phyloP scores from a whole-genome alignment of 2,329 filamentous ascomycete species.

The Emmonsia crescens region DNA sequence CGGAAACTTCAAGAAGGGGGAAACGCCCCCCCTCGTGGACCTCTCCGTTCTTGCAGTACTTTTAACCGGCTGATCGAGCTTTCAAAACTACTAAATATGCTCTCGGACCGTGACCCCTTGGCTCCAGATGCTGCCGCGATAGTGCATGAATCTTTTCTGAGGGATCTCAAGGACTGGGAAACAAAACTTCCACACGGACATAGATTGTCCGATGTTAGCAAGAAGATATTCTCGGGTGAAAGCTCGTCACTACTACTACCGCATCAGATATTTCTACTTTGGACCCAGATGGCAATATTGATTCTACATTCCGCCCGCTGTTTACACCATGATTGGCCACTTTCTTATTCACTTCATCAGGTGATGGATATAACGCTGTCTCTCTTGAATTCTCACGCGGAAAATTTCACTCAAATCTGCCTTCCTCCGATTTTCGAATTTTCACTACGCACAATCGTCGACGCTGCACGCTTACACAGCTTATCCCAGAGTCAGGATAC shows the following conservation, averaged over 20 bases:
- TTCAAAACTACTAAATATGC: constrained; percentile 11
- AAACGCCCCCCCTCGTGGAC: constrained; percentile 26
- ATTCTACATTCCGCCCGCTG: constrained; percentile 27
- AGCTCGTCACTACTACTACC: constrained; percentile 22
- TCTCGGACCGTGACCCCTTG: not conserved
- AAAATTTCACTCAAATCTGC: constrained; percentile 28
- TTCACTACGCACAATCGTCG: constrained; percentile 25
- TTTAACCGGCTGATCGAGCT: constrained; percentile 42
- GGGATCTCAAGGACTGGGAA: constrained; percentile 9
- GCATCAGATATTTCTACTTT: constrained; percentile 29
- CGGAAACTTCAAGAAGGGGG: constrained; percentile 16
- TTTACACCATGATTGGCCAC: constrained; percentile 22
- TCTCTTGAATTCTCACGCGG: constrained; percentile 27
- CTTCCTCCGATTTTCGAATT: constrained; percentile 31
- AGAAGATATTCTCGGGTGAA: not conserved
- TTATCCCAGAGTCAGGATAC: not conserved
- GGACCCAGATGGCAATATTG: constrained; percentile 28
- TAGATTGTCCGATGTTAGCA: constrained; percentile 4
- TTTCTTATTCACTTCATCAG: constrained; percentile 27
- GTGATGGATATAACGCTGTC: constrained; percentile 26
- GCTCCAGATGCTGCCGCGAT: not conserved
- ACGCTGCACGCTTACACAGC: constrained; percentile 9
- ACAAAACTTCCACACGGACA: constrained; percentile 5
- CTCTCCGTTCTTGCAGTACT: constrained; percentile 40
- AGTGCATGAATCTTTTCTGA: constrained; percentile 4